Conservation (phyloP, 2,329 filamentous ascomycete species). For the Endoconidiophora laricicola region DNA sequence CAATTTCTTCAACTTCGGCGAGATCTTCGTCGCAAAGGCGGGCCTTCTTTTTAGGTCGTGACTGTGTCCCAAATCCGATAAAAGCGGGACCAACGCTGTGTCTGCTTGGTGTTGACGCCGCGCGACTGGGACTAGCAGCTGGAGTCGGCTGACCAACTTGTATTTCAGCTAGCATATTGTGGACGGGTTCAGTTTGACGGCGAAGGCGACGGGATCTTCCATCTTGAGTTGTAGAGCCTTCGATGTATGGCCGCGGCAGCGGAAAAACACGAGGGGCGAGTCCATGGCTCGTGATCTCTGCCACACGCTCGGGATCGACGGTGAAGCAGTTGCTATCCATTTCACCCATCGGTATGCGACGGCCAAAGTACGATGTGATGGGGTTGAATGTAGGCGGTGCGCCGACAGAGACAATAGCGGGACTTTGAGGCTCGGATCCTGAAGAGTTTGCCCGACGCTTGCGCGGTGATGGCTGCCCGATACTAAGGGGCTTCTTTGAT, state of each 20-base stretch:
- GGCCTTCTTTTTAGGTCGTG: constrained; percentile 38
- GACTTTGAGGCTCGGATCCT: constrained; percentile 12
- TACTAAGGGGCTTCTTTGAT: constrained; percentile 51
- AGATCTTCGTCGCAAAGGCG: constrained; percentile 30
- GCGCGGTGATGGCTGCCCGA: constrained; percentile 25
- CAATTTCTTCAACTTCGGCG: constrained; percentile 18
- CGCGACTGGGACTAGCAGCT: constrained; percentile 11
- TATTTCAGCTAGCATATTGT: constrained; percentile 23
- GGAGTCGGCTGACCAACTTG: constrained; percentile 5
- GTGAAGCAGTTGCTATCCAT: constrained; percentile 47
- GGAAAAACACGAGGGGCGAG: constrained; percentile 40
- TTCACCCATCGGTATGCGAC: constrained; percentile 40
- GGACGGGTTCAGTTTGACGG: constrained; percentile 35
- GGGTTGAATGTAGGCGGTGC: constrained; percentile 26
- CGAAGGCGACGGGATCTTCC: constrained; percentile 25
- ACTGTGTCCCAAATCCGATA: constrained; percentile 4
- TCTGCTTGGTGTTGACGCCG: constrained; percentile 12
- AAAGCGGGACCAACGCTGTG: constrained; percentile 15
- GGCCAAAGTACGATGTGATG: constrained; percentile 34
- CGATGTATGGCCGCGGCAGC: constrained; percentile 39
- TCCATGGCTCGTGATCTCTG: constrained; percentile 32
- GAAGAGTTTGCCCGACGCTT: constrained; percentile 6
- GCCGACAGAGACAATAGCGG: constrained; percentile 5
- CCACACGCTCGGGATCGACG: constrained; percentile 31
- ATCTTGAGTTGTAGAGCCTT: constrained; percentile 17